phyloP scores from a whole-genome alignment of 2,329 filamentous ascomycete species.

The Ascomycota sp. region DNA sequence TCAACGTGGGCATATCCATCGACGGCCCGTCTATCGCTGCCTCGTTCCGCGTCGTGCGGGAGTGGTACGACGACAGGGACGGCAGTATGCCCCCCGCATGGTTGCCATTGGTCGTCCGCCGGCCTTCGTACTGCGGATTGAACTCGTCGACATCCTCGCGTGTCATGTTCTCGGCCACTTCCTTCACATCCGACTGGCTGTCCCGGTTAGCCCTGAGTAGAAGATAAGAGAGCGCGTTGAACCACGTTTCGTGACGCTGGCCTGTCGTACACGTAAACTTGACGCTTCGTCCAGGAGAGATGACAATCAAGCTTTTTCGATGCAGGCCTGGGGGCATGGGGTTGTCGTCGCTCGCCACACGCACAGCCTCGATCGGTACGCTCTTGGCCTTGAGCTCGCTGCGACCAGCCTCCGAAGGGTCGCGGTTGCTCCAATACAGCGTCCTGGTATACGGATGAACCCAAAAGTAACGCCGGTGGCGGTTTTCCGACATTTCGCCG shows the following conservation, averaged over 20 bases:
- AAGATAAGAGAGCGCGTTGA: constrained; percentile 86
- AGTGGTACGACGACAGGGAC: constrained; percentile 64
- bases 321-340: constrained; percentile 85
- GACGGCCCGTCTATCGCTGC: constrained; percentile 31
- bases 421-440: constrained; percentile 84
- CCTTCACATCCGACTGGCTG: constrained; percentile 37
- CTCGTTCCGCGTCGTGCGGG: constrained; percentile 43
- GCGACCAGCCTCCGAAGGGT: constrained; percentile 60
- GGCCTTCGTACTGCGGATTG: constrained; percentile 37
- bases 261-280: constrained; percentile 89
- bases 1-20: constrained; percentile 33
- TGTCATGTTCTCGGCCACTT: constrained; percentile 32
- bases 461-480: constrained; percentile 95
- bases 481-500: constrained; percentile 65
- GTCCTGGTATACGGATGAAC: constrained; percentile 93
- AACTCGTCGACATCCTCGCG: constrained; percentile 54
- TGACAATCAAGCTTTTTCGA: constrained; percentile 74
- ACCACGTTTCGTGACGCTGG: constrained; percentile 94
- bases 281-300: constrained; percentile 70
- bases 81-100: constrained; percentile 28
- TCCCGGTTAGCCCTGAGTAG: constrained; percentile 53
- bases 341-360: constrained; percentile 84
- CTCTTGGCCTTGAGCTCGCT: constrained; percentile 63
- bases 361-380: constrained; percentile 77
- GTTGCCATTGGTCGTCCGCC: constrained; percentile 12